Conservation (phyloP, 2,329 filamentous ascomycete species). For the Zymoseptoria passerinii region DNA sequence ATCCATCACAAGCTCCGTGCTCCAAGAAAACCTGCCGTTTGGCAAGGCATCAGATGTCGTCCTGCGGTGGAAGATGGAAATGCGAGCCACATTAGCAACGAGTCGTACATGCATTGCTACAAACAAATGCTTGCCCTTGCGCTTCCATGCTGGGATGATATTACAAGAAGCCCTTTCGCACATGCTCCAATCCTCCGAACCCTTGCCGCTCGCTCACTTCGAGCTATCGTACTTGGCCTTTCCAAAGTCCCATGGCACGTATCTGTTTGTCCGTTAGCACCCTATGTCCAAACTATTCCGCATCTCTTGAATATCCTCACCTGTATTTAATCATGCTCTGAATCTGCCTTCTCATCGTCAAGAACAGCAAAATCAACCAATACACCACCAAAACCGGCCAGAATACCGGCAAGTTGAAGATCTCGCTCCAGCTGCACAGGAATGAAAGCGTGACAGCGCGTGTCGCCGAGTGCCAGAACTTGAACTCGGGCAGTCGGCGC, state of each 20-base stretch:
- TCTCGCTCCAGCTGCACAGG: conserved; percentile 79
- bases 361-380: conserved; percentile 91
- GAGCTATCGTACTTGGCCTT: conserved; percentile 30
- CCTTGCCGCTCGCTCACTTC: conserved; percentile 16
- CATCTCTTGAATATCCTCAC: conserved; percentile 46
- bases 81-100: not conserved
- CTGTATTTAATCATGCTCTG: conserved; percentile 99
- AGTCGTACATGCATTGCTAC: not conserved
- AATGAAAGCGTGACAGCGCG: conserved; percentile 77
- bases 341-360: conserved; percentile 99
- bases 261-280: conserved; percentile 23
- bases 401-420: conserved; percentile 97
- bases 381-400: conserved; percentile 98
- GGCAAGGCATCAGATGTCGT: too few species aligned
- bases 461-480: conserved; percentile 98
- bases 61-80: not conserved
- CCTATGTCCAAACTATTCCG: not conserved
- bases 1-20: too few species aligned
- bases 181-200: not conserved
- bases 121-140: not conserved
- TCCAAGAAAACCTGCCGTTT: too few species aligned
- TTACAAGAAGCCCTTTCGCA: not conserved
- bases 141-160: not conserved
- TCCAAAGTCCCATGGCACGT: conserved; percentile 34
- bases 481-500: conserved; percentile 92